phyloP scores from a whole-genome alignment of 106 monocot species.

The Allium cepa region DNA sequence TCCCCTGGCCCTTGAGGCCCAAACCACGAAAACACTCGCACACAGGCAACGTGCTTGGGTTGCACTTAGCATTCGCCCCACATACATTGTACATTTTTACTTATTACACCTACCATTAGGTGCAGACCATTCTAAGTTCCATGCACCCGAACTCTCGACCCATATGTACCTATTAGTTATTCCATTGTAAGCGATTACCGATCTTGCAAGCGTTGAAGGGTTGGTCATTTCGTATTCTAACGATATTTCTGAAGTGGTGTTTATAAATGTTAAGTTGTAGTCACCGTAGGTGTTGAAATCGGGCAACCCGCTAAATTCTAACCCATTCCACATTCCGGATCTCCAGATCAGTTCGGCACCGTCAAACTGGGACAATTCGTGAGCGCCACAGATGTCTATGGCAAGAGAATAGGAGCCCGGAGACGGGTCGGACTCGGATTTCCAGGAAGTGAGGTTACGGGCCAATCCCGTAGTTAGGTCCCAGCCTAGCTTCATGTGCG shows the following conservation, averaged over 20 bases:
- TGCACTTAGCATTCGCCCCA: constrained; percentile 40
- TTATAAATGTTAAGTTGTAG: constrained; percentile 13
- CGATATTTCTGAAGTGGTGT: constrained; percentile 11
- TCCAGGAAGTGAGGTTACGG: constrained; percentile 11
- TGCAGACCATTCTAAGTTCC: constrained; percentile 18
- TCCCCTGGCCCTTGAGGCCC: constrained; percentile 16
- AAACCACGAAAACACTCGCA: constrained; percentile 45
- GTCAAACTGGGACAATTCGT: neutral
- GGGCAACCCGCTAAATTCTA: neutral
- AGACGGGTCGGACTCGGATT: constrained; percentile 5
- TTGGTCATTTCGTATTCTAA: constrained; percentile 2
- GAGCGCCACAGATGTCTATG: neutral
- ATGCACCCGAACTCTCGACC: neutral
- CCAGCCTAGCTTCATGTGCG: constrained; percentile 19
- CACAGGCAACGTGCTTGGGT: constrained; percentile 16
- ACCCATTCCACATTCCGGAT: constrained; percentile 1
- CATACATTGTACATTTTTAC: constrained; percentile 18
- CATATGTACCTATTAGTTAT: constrained; percentile 7
- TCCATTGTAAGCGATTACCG: constrained; percentile 12
- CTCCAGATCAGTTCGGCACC: neutral
- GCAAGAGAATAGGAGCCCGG: neutral
- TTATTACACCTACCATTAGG: constrained; percentile 30
- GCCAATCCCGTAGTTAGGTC: neutral
- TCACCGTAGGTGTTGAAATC: neutral
- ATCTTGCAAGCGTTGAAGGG: constrained; percentile 2